Evolutionary conservation across 495 filamentous ascomycete genomes (phyloP).

Genomic region (Articulospora tetracladia): DNA sequence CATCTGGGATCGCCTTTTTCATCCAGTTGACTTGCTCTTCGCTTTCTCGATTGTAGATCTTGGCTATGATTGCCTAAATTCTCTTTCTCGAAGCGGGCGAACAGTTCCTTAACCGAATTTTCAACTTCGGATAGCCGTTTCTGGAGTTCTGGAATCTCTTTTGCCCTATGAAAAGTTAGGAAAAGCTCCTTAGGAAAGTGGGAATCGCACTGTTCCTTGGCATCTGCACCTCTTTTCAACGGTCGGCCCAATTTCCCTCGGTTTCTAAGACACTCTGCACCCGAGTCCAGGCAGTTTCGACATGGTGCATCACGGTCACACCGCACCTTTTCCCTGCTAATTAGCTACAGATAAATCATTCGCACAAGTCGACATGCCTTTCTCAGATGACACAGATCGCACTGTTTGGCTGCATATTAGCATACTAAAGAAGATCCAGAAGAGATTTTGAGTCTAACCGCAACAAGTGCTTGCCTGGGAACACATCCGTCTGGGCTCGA

Average conservation of each 20-base stretch:
- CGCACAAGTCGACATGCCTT: not conserved
- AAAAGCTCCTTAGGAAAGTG: not conserved
- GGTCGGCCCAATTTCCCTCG: not conserved
- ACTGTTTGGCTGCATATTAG: not conserved
- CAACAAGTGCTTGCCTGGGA: not conserved
- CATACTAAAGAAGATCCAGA: not conserved
- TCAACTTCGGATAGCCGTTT: not conserved
- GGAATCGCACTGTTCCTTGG: not conserved
- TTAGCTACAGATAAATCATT: not conserved
- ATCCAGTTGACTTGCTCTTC: not conserved
- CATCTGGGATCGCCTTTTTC: not conserved
- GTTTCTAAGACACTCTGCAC: not conserved
- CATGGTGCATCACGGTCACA: slow-evolving; percentile 6
- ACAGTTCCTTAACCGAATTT: not conserved
- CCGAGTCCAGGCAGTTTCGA: slow-evolving; percentile 8
- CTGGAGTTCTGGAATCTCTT: not conserved
- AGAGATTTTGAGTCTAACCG: not conserved
- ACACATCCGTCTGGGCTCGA: not conserved
- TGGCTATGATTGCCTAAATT: too few species aligned
- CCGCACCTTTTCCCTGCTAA: not conserved
- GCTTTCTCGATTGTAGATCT: not conserved
- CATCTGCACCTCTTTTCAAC: not conserved
- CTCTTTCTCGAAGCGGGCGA: not conserved
- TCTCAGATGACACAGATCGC: not conserved
- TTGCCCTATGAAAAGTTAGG: not conserved